Evolutionary conservation across 768 basidiomycete genomes (phyloP), one percentile per base, ranked within the genome.

Genomic region (Obba rivulosa): DNA sequence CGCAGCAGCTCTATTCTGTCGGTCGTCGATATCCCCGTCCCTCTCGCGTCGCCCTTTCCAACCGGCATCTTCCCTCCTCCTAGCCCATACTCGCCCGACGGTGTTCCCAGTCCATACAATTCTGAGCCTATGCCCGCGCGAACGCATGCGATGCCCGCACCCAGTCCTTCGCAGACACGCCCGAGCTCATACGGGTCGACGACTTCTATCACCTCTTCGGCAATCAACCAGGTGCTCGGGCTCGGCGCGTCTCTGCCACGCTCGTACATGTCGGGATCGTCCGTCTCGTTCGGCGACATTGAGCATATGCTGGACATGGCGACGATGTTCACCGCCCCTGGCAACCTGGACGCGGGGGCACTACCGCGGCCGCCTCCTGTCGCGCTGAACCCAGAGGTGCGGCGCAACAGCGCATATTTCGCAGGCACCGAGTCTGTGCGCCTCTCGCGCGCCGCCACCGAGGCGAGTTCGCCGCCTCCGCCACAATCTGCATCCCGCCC

Each of bases 251-350:
- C 28, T 13, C 28, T 31, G 13, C 28, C 28, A 13, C 28, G 28
- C 7, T 31, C 28, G 28, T 31, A 31, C 28, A 31, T 31, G 28
- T 31, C 28, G 28, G 28, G 28, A 13, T 39, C 48, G 37, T 71
- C 72, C 0, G 51, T 73, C 13, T 55, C 57, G 34, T 70, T 72
- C 0, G 52, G 71, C 16, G 76, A 80, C 52, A 74, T 80, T 44
- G 76, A 78, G 57, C 68, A 73, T 21, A 78, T 80, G 61, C 66
- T 82, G 31, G 74, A 80, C 56, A 72, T 76, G 66, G 76, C 77
- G 1, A 69, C 70, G 17, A 57, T 71, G 13, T 73, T 72, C 52
- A 21, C 51, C 21, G 41, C 17, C 22, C 17, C 23, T 25, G 47
- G 52, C 43, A 42, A 45, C 14, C 48, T 46, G 11, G 52, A 53